Percentiles rank a stretch among this genome's conserved stretches.
phyloP scores from a whole-genome alignment of 2,329 filamentous ascomycete genomes.

The Colletotrichum musicola region DNA sequence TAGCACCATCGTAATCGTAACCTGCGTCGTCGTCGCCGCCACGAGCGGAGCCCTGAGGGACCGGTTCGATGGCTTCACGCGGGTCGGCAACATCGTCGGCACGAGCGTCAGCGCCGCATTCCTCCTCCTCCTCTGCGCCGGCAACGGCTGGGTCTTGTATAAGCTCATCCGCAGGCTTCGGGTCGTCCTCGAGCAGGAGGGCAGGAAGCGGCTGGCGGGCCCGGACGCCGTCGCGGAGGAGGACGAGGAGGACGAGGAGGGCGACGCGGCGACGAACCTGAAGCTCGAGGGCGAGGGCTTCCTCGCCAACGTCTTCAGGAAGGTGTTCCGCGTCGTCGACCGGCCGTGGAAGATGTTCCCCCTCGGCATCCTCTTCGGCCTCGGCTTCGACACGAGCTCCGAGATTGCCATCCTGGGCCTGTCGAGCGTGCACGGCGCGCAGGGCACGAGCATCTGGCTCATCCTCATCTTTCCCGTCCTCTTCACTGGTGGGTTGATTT shows the following conservation, averaged over 20 bases:
- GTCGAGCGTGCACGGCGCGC: conserved; percentile 85
- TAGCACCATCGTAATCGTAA: conserved; percentile 91
- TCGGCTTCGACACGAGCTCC: conserved; percentile 95
- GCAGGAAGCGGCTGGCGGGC: conserved; percentile 43
- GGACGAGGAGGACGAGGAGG: conserved; percentile 44
- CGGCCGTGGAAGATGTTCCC: conserved; percentile 97
- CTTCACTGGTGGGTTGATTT: conserved; percentile 76
- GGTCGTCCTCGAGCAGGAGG: conserved; percentile 64
- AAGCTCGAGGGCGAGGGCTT: conserved; percentile 83
- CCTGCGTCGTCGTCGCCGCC: conserved; percentile 91
- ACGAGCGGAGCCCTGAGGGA: conserved; percentile 86
- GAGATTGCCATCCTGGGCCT: conserved; percentile 95
- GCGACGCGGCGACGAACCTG: conserved; percentile 62
- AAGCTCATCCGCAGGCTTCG: conserved; percentile 79
- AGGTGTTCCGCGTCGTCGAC: conserved; percentile 80
- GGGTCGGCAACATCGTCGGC: conserved; percentile 88
- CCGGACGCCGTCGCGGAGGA: conserved; percentile 44
- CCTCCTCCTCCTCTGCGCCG: conserved; percentile 82
- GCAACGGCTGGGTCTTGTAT: conserved; percentile 88
- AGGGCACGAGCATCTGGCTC: conserved; percentile 92
- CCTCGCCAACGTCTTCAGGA: conserved; percentile 77
- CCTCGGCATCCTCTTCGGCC: conserved; percentile 86
- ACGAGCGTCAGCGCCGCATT: conserved; percentile 88
- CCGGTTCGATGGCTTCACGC: conserved; percentile 83
- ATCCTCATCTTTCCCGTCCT: conserved; percentile 92